A percentile compares a stretch with the other conserved stretches of the same genome.
phyloP scores from a whole-genome alignment of 192 early-diverging fungal species.

The Podila epigama region DNA sequence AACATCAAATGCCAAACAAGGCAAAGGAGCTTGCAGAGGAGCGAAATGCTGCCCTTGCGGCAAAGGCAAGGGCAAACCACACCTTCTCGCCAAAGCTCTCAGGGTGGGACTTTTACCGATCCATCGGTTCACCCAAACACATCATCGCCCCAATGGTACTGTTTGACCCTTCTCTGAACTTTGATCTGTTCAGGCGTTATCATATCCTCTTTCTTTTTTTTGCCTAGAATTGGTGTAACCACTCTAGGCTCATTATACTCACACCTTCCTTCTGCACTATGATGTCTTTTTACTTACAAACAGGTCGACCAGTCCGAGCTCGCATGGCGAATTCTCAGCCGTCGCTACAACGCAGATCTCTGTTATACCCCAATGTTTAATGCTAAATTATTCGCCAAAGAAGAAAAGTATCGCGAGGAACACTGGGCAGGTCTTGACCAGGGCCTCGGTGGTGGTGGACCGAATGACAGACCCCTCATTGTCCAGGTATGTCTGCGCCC shows the following conservation, averaged over 20 bases:
- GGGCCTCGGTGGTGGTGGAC: conserved; percentile 51
- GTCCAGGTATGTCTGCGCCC: conserved; percentile 74
- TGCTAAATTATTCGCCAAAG: conserved; percentile 82
- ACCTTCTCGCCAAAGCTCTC: conserved; percentile 59
- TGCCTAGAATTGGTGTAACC: background rate
- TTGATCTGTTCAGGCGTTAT: background rate
- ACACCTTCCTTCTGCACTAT: background rate
- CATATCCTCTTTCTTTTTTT: background rate
- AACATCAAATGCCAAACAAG: conserved; percentile 13
- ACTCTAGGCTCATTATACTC: background rate
- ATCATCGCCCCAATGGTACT: conserved; percentile 95
- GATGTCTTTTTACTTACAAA: background rate
- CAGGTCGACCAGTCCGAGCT: conserved; percentile 91
- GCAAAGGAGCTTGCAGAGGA: conserved; percentile 31
- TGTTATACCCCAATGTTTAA: conserved; percentile 99
- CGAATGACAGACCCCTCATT: conserved; percentile 81
- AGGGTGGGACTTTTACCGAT: conserved; percentile 84
- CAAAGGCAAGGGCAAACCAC: conserved; percentile 22
- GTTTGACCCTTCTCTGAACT: background rate
- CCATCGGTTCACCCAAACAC: conserved; percentile 74
- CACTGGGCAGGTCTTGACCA: conserved; percentile 67
- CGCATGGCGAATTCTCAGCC: conserved; percentile 92
- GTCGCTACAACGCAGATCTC: conserved; percentile 84
- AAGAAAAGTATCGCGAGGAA: conserved; percentile 73
- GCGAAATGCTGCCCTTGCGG: conserved; percentile 25